These are phyloP conservation scores for Cystobasidiaceae sp. DNA, from an alignment of 1,284 basidiomycete species.

Conservation along the genomic window DNA sequence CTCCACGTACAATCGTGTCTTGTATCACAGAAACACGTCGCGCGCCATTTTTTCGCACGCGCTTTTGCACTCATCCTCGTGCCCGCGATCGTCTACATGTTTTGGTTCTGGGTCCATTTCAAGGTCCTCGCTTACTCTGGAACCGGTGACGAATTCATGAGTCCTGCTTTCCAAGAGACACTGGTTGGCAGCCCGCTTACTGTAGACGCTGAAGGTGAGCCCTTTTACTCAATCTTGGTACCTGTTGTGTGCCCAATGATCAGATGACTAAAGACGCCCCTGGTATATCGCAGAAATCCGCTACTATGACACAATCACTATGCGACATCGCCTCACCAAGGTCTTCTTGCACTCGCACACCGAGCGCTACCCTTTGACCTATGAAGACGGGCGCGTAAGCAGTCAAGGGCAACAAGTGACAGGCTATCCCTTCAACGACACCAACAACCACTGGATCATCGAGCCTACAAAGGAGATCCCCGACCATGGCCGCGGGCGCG, in stretches of 20 bases:
- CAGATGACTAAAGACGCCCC: not conserved
- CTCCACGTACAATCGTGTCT: not conserved
- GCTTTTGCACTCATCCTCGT: conserved; percentile 79
- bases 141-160: conserved; percentile 95
- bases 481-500: conserved; percentile 77
- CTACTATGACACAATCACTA: conserved; percentile 81
- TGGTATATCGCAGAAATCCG: conserved; percentile 64
- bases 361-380: conserved; percentile 84
- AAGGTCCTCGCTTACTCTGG: conserved; percentile 83
- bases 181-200: conserved; percentile 86
- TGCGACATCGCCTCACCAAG: conserved; percentile 88
- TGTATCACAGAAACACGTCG: conserved; percentile 71
- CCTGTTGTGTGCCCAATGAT: not conserved
- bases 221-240: not conserved
- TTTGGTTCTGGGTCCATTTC: conserved; percentile 96
- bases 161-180: conserved; percentile 95
- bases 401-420: conserved; percentile 81
- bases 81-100: conserved; percentile 84
- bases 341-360: conserved; percentile 88
- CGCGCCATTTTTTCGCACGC: conserved; percentile 80
- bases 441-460: conserved; percentile 94
- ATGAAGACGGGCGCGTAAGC: conserved; percentile 93
- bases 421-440: conserved; percentile 87
- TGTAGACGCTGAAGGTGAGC: conserved; percentile 75
- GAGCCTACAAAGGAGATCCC: conserved; percentile 88